A percentile compares a stretch with the other conserved stretches of the same genome.
Evolutionary conservation across 2,329 filamentous ascomycete genomes (phyloP).

Genomic region (Chrysoporthe deuterocubensis): DNA sequence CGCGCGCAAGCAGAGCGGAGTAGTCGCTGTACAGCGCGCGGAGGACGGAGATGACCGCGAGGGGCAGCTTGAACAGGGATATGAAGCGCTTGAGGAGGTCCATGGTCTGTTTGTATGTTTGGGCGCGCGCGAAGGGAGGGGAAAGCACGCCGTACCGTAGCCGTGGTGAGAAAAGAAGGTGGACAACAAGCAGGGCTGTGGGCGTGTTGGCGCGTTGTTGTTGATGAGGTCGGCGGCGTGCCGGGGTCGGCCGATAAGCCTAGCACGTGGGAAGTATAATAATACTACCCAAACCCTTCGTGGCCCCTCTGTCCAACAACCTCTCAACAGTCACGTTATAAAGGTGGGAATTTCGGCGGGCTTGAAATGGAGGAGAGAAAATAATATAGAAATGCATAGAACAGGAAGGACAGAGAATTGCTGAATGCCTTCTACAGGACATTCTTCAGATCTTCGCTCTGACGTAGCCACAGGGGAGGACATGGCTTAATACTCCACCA

Average conservation of each 20-base stretch:
- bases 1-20: constrained; percentile 12
- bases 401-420: not conserved
- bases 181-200: too few species aligned
- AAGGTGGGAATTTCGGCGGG: not conserved
- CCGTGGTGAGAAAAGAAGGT: too few species aligned
- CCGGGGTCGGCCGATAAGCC: not conserved
- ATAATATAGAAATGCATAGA: not conserved
- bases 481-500: too few species aligned
- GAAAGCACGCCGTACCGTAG: too few species aligned
- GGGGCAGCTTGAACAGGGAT: constrained; percentile 19
- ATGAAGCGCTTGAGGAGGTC: constrained; percentile 12
- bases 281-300: too few species aligned
- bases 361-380: not conserved
- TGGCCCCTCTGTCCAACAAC: too few species aligned
- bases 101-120: constrained; percentile 3
- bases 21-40: constrained; percentile 23
- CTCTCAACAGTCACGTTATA: too few species aligned
- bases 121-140: too few species aligned
- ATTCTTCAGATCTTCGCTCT: not conserved
- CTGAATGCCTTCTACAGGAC: not conserved
- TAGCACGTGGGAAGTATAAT: too few species aligned
- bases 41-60: constrained; percentile 21
- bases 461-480: not conserved
- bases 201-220: not conserved
- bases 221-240: not conserved